Evolutionary conservation across 306 rosid species (phyloP), one percentile per base, ranked within the genome.

Genomic region (Sesbania bispinosa): DNA sequence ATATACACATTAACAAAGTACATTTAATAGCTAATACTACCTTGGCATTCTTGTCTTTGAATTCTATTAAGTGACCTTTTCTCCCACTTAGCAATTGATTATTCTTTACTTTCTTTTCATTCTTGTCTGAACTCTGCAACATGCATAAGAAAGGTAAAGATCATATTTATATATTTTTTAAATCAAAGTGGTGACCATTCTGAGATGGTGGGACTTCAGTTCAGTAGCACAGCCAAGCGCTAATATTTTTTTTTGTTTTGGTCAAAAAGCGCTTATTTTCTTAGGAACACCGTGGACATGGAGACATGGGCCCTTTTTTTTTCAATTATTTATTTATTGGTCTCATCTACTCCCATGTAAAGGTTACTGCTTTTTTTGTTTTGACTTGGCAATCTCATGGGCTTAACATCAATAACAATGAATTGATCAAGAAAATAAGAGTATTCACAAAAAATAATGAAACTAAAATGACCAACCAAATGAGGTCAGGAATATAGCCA

Each of bases 1-100:
- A 43, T 61, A 70, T 66, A 63, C 36, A 69, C 73, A 46, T 82
- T 39, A 55, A 48, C 59, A 19, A 27, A 63, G 38, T 46, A 74
- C 55, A 55, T 32, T 71, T 51, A 8, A 27, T 70, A 69, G 14
- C 53, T 71, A 14, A 52, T 55, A 24, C 11, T 46, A 14, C 1
- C 47, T 77, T 67, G 5, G 52, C 30, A 18, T 26, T 67, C 36
- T 24, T 67, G 52, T 39, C 10, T 29, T 23, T 54, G n/a, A 62
- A 45, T 48, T 43, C 7, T 67, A n/a, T n/a, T 55, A 11, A 52
- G 4, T 36, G 3, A 35, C 15, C 0, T 15, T 57, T 67, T 60
- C n/a, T 61, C 33, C 42, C 53, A 63, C 16, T 23, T 9, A 23
- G 32, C 21, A 66, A 47, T 26, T 61, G 5, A 61, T 69, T 62